phyloP scores from a whole-genome alignment of 176 grass and related monocot species.

The sorghum (Sorghum bicolor) region Sorghum_bicolor_NCBIv3 NC_012873.2:67389501-67390000 shows the following conservation, averaged over 20 bases:
- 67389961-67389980: background rate
- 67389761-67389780: constrained; percentile 4
- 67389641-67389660: background rate
- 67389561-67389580: background rate
- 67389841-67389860: background rate
- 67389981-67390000: too few relatives aligned
- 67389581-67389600: background rate
- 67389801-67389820: background rate
- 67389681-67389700: constrained; percentile 24
- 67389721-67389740: background rate
- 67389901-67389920: background rate
- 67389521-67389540: constrained; percentile 19
- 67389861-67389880: background rate
- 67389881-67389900: background rate
- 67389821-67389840: background rate
- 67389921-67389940: background rate
- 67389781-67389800: constrained; percentile 33
- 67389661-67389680: constrained; percentile 48
- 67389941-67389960: too few relatives aligned
- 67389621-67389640: background rate
- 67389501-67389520: background rate
- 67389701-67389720: constrained; percentile 15
- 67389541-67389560: background rate
- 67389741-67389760: background rate
- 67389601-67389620: background rate